A percentile compares a stretch with the other conserved stretches of the same genome.
phyloP scores from a whole-genome alignment of 768 basidiomycete genomes.

The Tulasnella sp. region DNA sequence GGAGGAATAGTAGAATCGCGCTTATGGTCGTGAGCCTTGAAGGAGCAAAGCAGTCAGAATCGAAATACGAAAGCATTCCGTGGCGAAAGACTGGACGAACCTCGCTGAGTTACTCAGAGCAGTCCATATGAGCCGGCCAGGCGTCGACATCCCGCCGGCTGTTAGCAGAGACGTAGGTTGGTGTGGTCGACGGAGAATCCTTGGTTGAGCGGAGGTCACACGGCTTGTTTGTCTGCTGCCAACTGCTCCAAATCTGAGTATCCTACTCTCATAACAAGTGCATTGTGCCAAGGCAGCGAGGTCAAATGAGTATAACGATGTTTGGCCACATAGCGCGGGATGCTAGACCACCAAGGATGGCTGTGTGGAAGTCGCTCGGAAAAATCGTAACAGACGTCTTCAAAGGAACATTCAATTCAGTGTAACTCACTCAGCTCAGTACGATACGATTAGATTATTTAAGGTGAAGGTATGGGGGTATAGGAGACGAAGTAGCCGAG shows the following conservation, averaged over 20 bases:
- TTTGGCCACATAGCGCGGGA: no score
- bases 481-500: not conserved
- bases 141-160: not conserved
- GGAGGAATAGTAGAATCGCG: conserved; percentile 75
- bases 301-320: no score
- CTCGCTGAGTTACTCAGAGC: not conserved
- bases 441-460: not conserved
- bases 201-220: not conserved
- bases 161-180: not conserved
- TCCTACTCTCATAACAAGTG: no score
- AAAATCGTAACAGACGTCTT: no score
- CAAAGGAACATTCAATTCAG: no score
- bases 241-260: no score
- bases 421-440: not conserved
- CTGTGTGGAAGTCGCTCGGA: no score
- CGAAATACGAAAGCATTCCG: not conserved
- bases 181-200: not conserved
- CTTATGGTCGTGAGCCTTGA: conserved; percentile 58
- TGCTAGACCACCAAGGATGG: no score
- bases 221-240: not conserved
- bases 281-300: no score
- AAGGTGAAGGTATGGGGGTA: not conserved
- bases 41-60: not conserved
- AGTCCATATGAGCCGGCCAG: conserved; percentile 2
- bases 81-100: not conserved